Percentiles rank a stretch among this genome's conserved stretches.
These are phyloP conservation scores for Musa itinerans DNA, from an alignment of 176 grass and related monocot genomes.

Conservation along the genomic window DNA sequence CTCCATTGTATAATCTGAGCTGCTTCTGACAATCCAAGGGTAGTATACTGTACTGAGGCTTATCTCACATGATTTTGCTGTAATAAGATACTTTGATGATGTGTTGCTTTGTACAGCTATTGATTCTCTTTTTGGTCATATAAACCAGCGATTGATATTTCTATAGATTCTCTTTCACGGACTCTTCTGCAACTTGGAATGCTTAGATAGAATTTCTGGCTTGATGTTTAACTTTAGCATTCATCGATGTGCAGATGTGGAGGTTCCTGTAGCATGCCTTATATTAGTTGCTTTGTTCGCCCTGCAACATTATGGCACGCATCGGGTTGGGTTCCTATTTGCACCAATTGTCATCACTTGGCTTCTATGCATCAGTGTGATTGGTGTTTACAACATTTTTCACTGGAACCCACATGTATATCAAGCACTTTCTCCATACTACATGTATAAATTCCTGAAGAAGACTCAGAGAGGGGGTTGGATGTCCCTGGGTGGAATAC, in stretches of 20 bases:
- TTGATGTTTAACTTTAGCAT: not conserved
- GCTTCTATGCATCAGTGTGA: conserved; percentile 89
- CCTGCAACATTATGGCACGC: conserved; percentile 93
- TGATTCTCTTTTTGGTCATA: too few species aligned
- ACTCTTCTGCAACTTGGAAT: not conserved
- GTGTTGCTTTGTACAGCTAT: too few species aligned
- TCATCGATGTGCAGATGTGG: conserved; percentile 69
- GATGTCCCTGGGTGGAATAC: conserved; percentile 94
- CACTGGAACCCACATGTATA: conserved; percentile 89
- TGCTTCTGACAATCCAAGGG: too few species aligned
- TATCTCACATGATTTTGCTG: too few species aligned
- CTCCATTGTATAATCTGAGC: too few species aligned
- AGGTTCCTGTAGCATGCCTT: conserved; percentile 75
- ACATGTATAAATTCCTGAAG: conserved; percentile 95
- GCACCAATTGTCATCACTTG: conserved; percentile 82
- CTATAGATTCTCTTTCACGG: not conserved
- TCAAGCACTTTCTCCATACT: conserved; percentile 78
- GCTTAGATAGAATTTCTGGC: not conserved
- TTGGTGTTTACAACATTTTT: conserved; percentile 87
- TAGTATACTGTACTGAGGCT: too few species aligned
- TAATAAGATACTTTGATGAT: too few species aligned
- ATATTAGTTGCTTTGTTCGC: conserved; percentile 76
- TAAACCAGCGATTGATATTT: not conserved
- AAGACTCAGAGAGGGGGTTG: conserved; percentile 91
- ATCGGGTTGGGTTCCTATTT: conserved; percentile 91